A percentile compares a stretch with the other conserved stretches of the same genome.
These are phyloP conservation scores for Fomitopsis pulvina DNA, from an alignment of 768 basidiomycete species.

Conservation along the genomic window DNA sequence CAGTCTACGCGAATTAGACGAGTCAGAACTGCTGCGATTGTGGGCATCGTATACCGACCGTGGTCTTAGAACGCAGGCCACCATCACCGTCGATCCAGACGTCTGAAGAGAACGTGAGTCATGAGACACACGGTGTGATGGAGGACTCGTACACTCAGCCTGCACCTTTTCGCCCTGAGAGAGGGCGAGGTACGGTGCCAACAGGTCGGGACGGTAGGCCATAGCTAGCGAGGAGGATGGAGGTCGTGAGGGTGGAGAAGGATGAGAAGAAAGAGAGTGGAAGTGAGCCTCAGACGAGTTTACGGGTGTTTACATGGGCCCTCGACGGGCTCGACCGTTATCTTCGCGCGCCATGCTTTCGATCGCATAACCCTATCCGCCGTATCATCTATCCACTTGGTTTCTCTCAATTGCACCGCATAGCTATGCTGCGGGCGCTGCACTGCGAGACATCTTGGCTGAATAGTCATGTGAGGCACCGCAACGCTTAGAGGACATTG, in stretches of 20 bases:
- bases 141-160: conserved; percentile 90
- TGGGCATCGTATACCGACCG: conserved; percentile 39
- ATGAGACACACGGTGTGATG: no score
- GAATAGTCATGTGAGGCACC: no score
- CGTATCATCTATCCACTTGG: background rate
- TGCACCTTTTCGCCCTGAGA: conserved; percentile 89
- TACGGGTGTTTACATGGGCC: conserved; percentile 15
- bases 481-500: no score
- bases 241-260: conserved; percentile 9
- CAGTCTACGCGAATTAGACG: conserved; percentile 49
- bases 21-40: background rate
- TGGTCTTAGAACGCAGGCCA: conserved; percentile 95
- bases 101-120: conserved; percentile 43
- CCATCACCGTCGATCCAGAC: conserved; percentile 97
- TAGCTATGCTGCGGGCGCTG: no score
- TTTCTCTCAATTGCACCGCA: background rate
- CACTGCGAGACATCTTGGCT: no score
- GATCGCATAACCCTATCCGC: conserved; percentile 1
- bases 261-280: conserved; percentile 3
- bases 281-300: conserved; percentile 13
- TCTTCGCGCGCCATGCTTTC: conserved; percentile 3
- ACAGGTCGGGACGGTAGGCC: conserved; percentile 73
- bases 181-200: conserved; percentile 84
- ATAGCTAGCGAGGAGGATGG: conserved; percentile 20
- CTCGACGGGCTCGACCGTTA: background rate